These are phyloP conservation scores for Miscanthus lutarioriparius DNA, from an alignment of 176 grass and related monocot genomes.

Conservation along the genomic window DNA sequence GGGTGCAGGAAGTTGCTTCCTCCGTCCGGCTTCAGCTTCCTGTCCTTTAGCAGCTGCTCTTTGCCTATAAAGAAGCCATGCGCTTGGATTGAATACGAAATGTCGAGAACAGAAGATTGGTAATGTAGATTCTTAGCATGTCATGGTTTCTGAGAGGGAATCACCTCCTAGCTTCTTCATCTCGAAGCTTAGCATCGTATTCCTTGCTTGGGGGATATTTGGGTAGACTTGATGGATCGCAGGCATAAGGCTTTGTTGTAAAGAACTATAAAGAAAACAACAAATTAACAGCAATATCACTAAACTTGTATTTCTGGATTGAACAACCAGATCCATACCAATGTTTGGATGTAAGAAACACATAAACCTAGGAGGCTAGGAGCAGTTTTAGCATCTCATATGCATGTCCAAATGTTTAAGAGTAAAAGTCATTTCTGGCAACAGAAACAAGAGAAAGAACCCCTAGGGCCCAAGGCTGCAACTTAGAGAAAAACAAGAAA, in stretches of 20 bases:
- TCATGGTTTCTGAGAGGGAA: not conserved
- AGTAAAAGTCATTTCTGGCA: not conserved
- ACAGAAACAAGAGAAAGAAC: not conserved
- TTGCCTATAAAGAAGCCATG: conserved; percentile 51
- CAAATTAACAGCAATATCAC: conserved; percentile 22
- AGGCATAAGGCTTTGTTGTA: conserved; percentile 78
- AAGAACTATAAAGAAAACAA: conserved; percentile 49
- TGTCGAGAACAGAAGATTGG: not conserved
- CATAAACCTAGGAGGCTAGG: not conserved
- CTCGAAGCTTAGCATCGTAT: conserved; percentile 93
- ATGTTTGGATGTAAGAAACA: conserved; percentile 14
- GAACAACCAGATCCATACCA: not conserved
- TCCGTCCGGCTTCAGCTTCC: conserved; percentile 61
- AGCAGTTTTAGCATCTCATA: conserved; percentile 15
- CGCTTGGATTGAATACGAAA: conserved; percentile 15
- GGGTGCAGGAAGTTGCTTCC: conserved; percentile 68
- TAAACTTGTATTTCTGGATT: conserved; percentile 31
- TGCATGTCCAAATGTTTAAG: not conserved
- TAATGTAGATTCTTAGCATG: not conserved
- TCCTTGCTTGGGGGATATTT: conserved; percentile 99
- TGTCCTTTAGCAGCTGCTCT: conserved; percentile 82
- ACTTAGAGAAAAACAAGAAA: not conserved
- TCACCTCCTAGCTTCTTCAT: conserved; percentile 93
- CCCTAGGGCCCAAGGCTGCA: not conserved
- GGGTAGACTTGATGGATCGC: conserved; percentile 85